Evolutionary conservation across 2,329 filamentous ascomycete species (phyloP), one percentile per base, ranked within the genome.

Genomic region (Fusarium sp.): DNA sequence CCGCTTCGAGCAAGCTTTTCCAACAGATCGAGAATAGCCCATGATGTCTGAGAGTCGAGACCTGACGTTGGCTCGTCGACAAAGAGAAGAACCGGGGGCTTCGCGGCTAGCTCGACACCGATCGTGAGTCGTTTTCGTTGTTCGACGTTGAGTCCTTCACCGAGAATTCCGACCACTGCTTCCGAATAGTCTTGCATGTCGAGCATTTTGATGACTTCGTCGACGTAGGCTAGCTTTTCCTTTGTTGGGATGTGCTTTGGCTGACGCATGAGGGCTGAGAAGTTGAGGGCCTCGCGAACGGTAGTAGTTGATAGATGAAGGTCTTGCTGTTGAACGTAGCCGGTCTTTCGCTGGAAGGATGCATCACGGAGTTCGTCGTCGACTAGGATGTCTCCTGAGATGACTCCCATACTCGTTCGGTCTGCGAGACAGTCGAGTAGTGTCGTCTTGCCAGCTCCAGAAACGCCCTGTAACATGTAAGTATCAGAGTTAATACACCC

Each of bases 261-360:
- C 76, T 97, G 95, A 65, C 95, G 92, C 48, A 97, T 91, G 6
- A 95, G 81, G n/a, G 95, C 95, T 75, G 92, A 94, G 83, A 97
- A 97, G 73, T 90, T 90, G 37, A 97, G 87, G 5, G 94, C 94
- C 82, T 97, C 95, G 67, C 95, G 91, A 29, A 97, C 94, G 0
- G 95, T 97, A 0, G 92, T 91, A 0, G 94, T 97, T 16, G 91
- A 87, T 14, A 96, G 86, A 81, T 97, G 95, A 2, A 97, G 87
- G 87, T 97, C 95, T 79, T 97, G 94, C 81, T 97, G 95, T 79
- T 97, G 94, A 27, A 95, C 94, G 76, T 97, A 97, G 50, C 94
- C 94, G 0, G 94, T 96, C 83, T 95, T 95, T 64, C 94, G 91
- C 81, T 97, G 94, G 87, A 97, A 97, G 0, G 93, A 94, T 14